Evolutionary conservation across 179 eudicot species (phyloP), one percentile per base, ranked within the genome.

Genomic region (Beta corolliflora): DNA sequence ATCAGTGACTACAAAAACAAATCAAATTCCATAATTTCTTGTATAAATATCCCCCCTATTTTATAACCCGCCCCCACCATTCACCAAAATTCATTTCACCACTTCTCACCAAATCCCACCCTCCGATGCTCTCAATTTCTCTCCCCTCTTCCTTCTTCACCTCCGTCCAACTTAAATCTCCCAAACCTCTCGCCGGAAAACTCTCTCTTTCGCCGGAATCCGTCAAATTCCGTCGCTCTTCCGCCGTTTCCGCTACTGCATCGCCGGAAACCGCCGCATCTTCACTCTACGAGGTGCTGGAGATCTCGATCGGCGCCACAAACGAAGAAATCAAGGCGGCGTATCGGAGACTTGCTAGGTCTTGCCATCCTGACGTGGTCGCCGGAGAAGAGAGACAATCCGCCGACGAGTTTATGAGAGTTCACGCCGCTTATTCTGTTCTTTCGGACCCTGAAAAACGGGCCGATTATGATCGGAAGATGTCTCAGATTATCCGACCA

Each of bases 381-480:
- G 61, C 41, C 31, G 31, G 21, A 5, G 44, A 61, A 12, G 80
- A 84, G 70, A 14, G 61, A 25, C 50, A 83, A 52, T 72, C 77
- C 13, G 88, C 86, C n/a, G 89, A 86, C 36, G 91, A 88, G 52
- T 93, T 93, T 61, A 87, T 90, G 46, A 85, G 82, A 80, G 87
- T 92, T 56, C 88, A 87, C 48, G 84, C 86, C 0, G 98, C 98
- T 3, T 93, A 93, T 41, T 87, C 94, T 0, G 92, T 92, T 5
- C 86, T 93, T 1, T 91, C 93, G 3, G 98, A 93, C 80, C 97
- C 97, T 0, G 82, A 83, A 5, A 92, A 90, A 77, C 92, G 98
- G 11, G 91, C 91, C 0, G 90, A 86, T 36, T 92, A 93, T 80
- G 82, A 80, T 63, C 78, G 78, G 78, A 53, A 46, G 7, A 36